A percentile compares a stretch with the other conserved stretches of the same genome.
phyloP scores from a whole-genome alignment of 225 moss, liverwort and hornwort genomes.

The Bryoerythrophyllum caledonicum region DNA sequence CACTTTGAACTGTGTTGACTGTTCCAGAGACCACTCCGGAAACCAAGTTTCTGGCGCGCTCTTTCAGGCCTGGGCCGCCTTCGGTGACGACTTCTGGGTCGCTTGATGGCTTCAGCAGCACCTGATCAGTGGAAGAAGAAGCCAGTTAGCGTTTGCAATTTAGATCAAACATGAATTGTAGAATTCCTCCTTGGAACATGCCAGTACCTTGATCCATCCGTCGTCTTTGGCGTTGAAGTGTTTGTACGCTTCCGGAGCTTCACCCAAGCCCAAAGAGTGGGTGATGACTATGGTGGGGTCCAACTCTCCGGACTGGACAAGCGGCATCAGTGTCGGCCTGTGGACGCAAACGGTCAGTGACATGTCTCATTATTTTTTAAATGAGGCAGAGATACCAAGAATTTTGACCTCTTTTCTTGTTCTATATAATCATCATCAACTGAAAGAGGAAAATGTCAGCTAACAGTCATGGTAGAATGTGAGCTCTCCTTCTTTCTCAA shows the following conservation, averaged over 20 bases:
- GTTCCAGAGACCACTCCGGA: slow-evolving; percentile 29
- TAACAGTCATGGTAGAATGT: too few relatives aligned
- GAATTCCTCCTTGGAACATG: too few relatives aligned
- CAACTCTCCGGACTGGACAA: slow-evolving; percentile 54
- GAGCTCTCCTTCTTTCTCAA: too few relatives aligned
- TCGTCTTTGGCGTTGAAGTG: slow-evolving; percentile 70
- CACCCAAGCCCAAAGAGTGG: slow-evolving; percentile 51
- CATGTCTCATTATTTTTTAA: too few relatives aligned
- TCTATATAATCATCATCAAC: too few relatives aligned
- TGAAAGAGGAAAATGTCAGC: too few relatives aligned
- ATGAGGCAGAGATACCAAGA: too few relatives aligned
- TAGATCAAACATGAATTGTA: too few relatives aligned
- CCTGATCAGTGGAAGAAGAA: slow-evolving; percentile 18
- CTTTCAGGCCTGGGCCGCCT: slow-evolving; percentile 32
- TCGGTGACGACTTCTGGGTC: slow-evolving; percentile 36
- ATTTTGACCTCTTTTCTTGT: too few relatives aligned
- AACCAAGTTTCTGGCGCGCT: slow-evolving; percentile 32
- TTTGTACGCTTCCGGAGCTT: slow-evolving; percentile 62
- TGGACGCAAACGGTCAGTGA: not conserved
- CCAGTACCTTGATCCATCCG: slow-evolving; percentile 63
- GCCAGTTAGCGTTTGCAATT: not conserved
- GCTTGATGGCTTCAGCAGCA: slow-evolving; percentile 42
- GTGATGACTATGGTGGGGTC: slow-evolving; percentile 69
- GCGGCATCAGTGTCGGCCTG: slow-evolving; percentile 57
- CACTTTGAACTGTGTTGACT: slow-evolving; percentile 30